phyloP scores from a whole-genome alignment of 2,329 filamentous ascomycete genomes.

The Teratosphaeria destructans region DNA sequence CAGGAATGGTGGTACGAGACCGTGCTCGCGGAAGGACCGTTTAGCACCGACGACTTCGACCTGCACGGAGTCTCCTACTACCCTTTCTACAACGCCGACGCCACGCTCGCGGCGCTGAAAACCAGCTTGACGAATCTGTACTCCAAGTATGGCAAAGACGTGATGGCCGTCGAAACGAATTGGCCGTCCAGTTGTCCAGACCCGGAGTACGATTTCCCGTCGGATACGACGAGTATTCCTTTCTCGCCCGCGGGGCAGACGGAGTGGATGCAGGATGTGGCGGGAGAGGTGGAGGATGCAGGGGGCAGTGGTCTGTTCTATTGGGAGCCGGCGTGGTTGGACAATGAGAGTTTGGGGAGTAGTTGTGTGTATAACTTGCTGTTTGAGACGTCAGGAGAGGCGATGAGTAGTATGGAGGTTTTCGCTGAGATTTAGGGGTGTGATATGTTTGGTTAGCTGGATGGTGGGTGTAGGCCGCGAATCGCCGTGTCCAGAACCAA shows the following conservation, averaged over 20 bases:
- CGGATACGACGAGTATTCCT: slow-evolving; percentile 16
- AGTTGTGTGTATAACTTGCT: slow-evolving; percentile 20
- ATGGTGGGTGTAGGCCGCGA: too few relatives aligned
- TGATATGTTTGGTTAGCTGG: too few relatives aligned
- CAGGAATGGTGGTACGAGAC: slow-evolving; percentile 24
- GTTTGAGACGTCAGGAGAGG: slow-evolving; percentile 22
- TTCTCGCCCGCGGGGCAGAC: slow-evolving; percentile 19
- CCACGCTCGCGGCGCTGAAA: slow-evolving; percentile 15
- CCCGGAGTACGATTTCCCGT: slow-evolving; percentile 14
- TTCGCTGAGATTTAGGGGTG: slow-evolving; percentile 1
- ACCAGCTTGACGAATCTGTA: slow-evolving; percentile 13
- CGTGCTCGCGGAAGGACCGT: slow-evolving; percentile 16
- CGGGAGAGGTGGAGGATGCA: slow-evolving; percentile 11
- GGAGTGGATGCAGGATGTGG: slow-evolving; percentile 20
- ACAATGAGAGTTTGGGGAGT: slow-evolving; percentile 19
- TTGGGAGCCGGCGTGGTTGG: slow-evolving; percentile 24
- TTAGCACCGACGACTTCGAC: slow-evolving; percentile 17
- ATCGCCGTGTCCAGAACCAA: too few relatives aligned
- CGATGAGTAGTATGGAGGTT: slow-evolving; percentile 10
- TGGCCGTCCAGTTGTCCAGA: slow-evolving; percentile 21
- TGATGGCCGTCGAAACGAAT: slow-evolving; percentile 23
- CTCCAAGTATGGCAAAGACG: slow-evolving; percentile 17
- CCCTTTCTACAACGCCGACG: slow-evolving; percentile 21
- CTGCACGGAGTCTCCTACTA: slow-evolving; percentile 23
- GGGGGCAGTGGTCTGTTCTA: slow-evolving; percentile 23